Base-by-base conservation (phyloP, 1,284 basidiomycete species). In the Chalciporus sp. region DNA sequence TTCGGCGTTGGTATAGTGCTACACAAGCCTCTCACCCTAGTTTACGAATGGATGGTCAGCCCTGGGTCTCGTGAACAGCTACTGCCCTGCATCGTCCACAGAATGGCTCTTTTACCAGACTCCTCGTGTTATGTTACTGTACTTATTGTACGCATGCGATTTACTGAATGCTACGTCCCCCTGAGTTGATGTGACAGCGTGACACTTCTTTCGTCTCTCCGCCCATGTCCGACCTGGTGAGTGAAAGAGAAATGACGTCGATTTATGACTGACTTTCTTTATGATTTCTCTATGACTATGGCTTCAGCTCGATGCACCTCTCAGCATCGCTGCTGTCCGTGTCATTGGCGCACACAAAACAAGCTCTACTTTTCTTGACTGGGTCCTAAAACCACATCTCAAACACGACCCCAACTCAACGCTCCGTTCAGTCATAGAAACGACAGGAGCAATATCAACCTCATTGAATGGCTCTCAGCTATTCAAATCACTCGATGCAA, bases 321-420 rank as follows among this genome's bases (percentile, higher is more conserved):
- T 64, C 42, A 17, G 55, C 20, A 52, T 69, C 58, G 59, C 51
- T 42, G 65, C 60, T 1, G 88, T 98, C 40, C 89, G 89, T 54
- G 82, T 98, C 19, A 81, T 88, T 53, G 94, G 94, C 49, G 85
- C 92, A 0, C 72, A 75, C 2, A 74, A 81, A 35, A 95, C 95
- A 0, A 84, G 94, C 8, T 73, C 83, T 27, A 83, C 87, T 0
- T 98, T 98, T 76, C 83, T 98, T 17, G 79, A 77, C 17, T 86
- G 82, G 47, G 76, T 98, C 56, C 81, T 97, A 52, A 75, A 83
- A 27, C 94, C 94, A 0, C 71, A 67, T 55, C 47, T 72, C 53
- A 20, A 28, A 62, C 56, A 27, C 41, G 31, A 6, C 0, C 54
- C 58, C 0, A 54, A 55, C 23, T 46, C 69, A 35, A 83, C 80